Conservation (phyloP, 108 stramenopile genomes). For the Poteriospumella lacustris region DNA sequence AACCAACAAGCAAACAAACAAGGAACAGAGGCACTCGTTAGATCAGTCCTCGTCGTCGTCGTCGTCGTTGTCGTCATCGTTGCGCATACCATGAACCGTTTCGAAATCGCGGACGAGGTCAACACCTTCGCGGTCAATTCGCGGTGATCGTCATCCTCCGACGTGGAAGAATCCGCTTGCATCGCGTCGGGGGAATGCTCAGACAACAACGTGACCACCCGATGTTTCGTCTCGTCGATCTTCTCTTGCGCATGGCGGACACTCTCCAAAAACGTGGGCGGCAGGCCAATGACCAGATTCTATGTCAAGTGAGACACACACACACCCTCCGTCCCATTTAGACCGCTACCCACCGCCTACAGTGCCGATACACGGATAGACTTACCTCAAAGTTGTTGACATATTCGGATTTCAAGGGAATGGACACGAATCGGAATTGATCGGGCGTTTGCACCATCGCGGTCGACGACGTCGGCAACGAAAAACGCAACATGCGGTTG, state of each 20-base stretch:
- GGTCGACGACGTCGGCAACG: not conserved
- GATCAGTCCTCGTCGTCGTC: not conserved
- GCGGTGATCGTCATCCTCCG: too few relatives aligned
- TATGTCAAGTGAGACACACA: too few relatives aligned
- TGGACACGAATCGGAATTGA: not conserved
- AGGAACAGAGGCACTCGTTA: too few relatives aligned
- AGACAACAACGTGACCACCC: not conserved
- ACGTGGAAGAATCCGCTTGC: not conserved
- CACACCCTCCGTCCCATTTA: too few relatives aligned
- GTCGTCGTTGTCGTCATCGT: not conserved
- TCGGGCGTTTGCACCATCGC: not conserved
- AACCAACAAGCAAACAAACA: too few relatives aligned
- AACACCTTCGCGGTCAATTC: not conserved
- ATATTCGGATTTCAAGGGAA: conserved; percentile 10
- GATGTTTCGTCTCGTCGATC: not conserved
- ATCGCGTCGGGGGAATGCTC: not conserved
- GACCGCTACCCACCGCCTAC: too few relatives aligned
- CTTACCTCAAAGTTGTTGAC: not conserved
- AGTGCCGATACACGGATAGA: not conserved
- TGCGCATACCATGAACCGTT: not conserved
- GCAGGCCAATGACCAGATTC: too few relatives aligned
- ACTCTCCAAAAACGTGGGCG: too few relatives aligned
- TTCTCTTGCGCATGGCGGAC: too few relatives aligned
- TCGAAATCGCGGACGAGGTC: not conserved
- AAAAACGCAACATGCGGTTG: not conserved